Conservation (phyloP, 140 eudicot genomes). For the Eryngium alpinum region DNA sequence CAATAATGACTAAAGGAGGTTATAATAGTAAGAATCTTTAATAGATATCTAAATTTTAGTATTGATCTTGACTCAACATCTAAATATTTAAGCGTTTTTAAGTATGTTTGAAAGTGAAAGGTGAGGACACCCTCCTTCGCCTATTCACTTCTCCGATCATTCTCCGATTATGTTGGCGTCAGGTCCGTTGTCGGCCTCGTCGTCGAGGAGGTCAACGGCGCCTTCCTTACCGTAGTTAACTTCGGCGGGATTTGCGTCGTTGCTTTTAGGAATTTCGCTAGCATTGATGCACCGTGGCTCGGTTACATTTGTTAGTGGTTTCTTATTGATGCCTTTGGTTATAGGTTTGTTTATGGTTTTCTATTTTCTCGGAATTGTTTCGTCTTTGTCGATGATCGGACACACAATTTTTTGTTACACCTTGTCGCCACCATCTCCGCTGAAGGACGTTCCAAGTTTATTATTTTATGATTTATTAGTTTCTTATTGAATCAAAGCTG, state of each 20-base stretch:
- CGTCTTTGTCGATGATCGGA: constrained; percentile 70
- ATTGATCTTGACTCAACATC: too few relatives aligned
- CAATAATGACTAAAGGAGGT: background rate
- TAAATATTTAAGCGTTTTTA: too few relatives aligned
- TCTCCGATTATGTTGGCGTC: background rate
- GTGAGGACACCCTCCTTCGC: constrained; percentile 70
- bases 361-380: constrained; percentile 70
- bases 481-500: too few relatives aligned
- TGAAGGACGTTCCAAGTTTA: constrained; percentile 56
- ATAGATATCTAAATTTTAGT: too few relatives aligned
- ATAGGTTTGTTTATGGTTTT: constrained; percentile 72
- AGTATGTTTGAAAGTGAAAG: too few relatives aligned
- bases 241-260: constrained; percentile 80
- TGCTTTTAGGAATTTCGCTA: constrained; percentile 73
- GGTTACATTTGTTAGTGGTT: constrained; percentile 79
- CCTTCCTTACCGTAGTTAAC: constrained; percentile 45
- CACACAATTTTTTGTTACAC: constrained; percentile 52
- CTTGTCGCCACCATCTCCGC: constrained; percentile 47
- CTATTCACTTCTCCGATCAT: constrained; percentile 39
- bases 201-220: constrained; percentile 24
- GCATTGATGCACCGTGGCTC: constrained; percentile 90
- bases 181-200: too few relatives aligned
- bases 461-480: background rate
- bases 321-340: constrained; percentile 96
- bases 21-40: too few relatives aligned